Conservation (phyloP, 306 rosid species). For the Ziziphus jujuba region DNA sequence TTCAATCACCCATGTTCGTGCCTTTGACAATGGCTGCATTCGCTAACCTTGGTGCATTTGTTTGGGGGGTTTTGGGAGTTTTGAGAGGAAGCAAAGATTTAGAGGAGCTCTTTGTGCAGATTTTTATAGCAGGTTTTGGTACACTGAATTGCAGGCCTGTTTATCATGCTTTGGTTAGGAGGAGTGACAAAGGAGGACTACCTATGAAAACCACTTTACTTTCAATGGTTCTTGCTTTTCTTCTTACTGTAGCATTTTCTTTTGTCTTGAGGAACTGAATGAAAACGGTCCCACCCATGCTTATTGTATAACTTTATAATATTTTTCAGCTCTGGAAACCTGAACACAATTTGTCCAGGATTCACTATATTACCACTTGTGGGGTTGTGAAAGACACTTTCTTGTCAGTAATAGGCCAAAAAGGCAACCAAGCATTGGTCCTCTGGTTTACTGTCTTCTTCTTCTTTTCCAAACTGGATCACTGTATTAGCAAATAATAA, state of each 20-base stretch:
- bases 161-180: conserved; percentile 35
- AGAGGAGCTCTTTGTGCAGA: conserved; percentile 23
- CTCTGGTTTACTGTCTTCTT: too few relatives aligned
- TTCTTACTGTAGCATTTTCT: neutral
- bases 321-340: too few relatives aligned
- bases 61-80: conserved; percentile 6
- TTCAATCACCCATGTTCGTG: conserved; percentile 37
- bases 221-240: conserved; percentile 2
- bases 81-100: conserved; percentile 4
- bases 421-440: too few relatives aligned
- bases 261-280: conserved; percentile 1
- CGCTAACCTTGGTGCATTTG: conserved; percentile 28
- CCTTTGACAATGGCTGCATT: conserved; percentile 33
- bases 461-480: too few relatives aligned
- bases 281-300: too few relatives aligned
- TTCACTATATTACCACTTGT: too few relatives aligned
- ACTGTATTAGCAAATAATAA: too few relatives aligned
- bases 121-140: conserved; percentile 31
- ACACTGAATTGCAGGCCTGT: conserved; percentile 27
- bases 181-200: conserved; percentile 33
- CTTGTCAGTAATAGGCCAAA: too few relatives aligned
- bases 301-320: too few relatives aligned
- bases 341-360: too few relatives aligned
- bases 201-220: conserved; percentile 8
- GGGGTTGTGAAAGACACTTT: too few relatives aligned